Percentiles rank a stretch among this genome's conserved stretches.
phyloP scores from a whole-genome alignment of 2,329 filamentous ascomycete species.

The Trichophyton verrucosum region DNA sequence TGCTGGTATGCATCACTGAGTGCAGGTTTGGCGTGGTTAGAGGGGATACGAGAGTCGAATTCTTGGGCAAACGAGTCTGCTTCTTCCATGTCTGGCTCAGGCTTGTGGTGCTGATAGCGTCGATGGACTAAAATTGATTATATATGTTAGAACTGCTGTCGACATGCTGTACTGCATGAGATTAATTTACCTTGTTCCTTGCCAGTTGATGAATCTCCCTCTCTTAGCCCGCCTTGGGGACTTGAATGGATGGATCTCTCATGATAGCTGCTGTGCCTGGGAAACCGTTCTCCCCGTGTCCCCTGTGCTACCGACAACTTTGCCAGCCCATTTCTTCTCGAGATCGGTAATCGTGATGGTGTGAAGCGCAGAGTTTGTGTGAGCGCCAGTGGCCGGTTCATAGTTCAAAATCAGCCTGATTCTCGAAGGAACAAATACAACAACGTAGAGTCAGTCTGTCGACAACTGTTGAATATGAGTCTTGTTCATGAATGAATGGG shows the following conservation, averaged over 20 bases:
- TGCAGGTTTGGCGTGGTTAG: constrained; percentile 13
- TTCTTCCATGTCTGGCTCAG: constrained; percentile 9
- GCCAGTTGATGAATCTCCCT: background rate
- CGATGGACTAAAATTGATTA: background rate
- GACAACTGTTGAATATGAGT: background rate
- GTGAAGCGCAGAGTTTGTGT: background rate
- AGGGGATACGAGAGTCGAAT: constrained; percentile 13
- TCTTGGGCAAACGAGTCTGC: constrained; percentile 11
- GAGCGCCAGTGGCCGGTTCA: background rate
- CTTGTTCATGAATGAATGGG: background rate
- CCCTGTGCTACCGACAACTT: background rate
- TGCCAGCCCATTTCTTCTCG: background rate
- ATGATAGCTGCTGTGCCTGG: too few species aligned
- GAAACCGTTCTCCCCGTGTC: too few species aligned
- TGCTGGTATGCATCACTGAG: constrained; percentile 14
- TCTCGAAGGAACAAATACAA: background rate
- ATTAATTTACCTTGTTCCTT: background rate
- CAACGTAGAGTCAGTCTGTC: background rate
- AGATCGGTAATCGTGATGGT: background rate
- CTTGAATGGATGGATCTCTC: background rate
- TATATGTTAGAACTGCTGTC: too few species aligned
- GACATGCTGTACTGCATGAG: background rate
- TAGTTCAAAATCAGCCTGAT: background rate
- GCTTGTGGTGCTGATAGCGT: constrained; percentile 7
- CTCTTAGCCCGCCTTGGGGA: background rate